phyloP scores from a whole-genome alignment of 176 grass and related monocot genomes.

The Oryza officinalis region DNA sequence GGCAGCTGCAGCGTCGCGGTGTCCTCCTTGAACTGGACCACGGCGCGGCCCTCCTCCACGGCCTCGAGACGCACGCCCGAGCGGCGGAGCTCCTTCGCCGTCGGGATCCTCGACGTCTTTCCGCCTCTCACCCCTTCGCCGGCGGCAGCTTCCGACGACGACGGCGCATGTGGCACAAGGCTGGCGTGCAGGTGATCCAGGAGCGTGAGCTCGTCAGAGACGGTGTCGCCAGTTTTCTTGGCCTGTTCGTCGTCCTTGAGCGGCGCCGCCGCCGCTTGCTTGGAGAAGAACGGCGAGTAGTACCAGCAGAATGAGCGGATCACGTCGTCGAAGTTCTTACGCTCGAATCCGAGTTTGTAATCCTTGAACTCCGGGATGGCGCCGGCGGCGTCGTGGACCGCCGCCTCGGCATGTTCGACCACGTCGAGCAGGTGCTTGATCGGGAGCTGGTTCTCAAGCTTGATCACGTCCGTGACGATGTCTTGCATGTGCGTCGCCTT shows the following conservation, averaged over 20 bases:
- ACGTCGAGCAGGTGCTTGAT: constrained; percentile 19
- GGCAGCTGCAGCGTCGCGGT: constrained; percentile 29
- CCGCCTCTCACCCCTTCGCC: neutral
- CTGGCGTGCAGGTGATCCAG: constrained; percentile 44
- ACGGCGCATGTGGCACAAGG: neutral
- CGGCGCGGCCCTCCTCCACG: neutral
- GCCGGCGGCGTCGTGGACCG: neutral
- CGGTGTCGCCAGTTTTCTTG: neutral
- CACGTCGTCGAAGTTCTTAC: neutral
- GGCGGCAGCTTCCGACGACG: neutral
- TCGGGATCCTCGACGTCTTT: constrained; percentile 23
- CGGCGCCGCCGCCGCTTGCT: neutral
- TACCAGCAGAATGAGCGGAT: constrained; percentile 54
- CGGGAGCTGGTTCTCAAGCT: constrained; percentile 55
- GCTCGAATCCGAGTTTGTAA: neutral
- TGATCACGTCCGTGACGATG: constrained; percentile 55
- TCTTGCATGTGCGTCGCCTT: constrained; percentile 42
- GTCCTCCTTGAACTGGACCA: constrained; percentile 22
- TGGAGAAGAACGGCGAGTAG: constrained; percentile 51
- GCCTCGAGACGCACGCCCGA: constrained; percentile 42
- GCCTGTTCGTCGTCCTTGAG: neutral
- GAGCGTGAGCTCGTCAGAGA: neutral
- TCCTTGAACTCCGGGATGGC: neutral
- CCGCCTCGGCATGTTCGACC: neutral
- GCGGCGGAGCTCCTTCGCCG: constrained; percentile 39